These are phyloP conservation scores for Lactarius sanguifluus DNA, from an alignment of 768 basidiomycete genomes.

Conservation along the genomic window DNA sequence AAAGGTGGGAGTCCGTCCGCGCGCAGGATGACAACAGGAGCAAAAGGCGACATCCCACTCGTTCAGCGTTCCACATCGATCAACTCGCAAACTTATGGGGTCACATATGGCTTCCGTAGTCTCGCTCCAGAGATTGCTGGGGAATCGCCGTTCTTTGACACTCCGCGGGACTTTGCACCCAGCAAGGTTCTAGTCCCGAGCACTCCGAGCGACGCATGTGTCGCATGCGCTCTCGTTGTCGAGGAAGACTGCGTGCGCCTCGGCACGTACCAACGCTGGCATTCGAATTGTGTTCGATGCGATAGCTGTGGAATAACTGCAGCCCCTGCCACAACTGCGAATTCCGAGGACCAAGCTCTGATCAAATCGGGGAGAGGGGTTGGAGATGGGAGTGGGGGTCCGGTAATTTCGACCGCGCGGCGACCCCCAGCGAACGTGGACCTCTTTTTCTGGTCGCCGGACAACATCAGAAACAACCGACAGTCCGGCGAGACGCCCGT, in stretches of 20 bases:
- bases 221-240: conserved; percentile 83
- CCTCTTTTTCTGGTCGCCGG: conserved; percentile 74
- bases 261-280: conserved; percentile 96
- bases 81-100: conserved; percentile 79
- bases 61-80: conserved; percentile 40
- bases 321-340: conserved; percentile 51
- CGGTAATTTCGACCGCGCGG: conserved; percentile 61
- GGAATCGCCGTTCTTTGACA: conserved; percentile 68
- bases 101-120: conserved; percentile 93
- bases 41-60: conserved; percentile 56
- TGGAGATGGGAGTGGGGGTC: conserved; percentile 43
- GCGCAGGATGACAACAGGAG: conserved; percentile 67
- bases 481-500: conserved; percentile 73
- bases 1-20: conserved; percentile 80
- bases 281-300: conserved; percentile 89
- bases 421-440: conserved; percentile 80
- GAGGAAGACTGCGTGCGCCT: conserved; percentile 96
- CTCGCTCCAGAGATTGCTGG: conserved; percentile 90
- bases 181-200: conserved; percentile 57
- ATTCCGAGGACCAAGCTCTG: conserved; percentile 52
- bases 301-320: conserved; percentile 76
- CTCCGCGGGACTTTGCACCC: conserved; percentile 47
- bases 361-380: conserved; percentile 47
- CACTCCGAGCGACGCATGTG: conserved; percentile 87
- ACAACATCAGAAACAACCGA: conserved; percentile 61